Conservation (phyloP, 2,329 filamentous ascomycete genomes). For the Trichoderma atroviride region DNA sequence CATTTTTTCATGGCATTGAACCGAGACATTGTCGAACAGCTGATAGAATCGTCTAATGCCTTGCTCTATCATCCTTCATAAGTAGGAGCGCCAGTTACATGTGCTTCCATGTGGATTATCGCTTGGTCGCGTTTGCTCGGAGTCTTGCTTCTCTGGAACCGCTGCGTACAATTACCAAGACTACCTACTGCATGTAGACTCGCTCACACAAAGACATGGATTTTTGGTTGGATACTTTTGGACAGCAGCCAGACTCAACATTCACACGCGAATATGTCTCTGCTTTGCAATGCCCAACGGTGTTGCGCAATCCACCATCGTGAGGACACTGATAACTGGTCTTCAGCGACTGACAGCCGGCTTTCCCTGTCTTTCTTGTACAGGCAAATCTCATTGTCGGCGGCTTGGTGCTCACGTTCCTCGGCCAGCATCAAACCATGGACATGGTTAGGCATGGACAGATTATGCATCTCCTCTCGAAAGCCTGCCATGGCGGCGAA, state of each 20-base stretch:
- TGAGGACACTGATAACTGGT: background rate
- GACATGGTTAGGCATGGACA: background rate
- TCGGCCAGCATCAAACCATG: background rate
- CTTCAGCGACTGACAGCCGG: background rate
- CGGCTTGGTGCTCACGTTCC: background rate
- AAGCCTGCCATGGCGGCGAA: background rate
- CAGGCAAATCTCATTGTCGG: background rate
- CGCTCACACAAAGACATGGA: too few species aligned
- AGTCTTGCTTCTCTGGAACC: too few species aligned
- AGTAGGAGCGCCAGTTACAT: too few species aligned
- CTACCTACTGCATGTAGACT: too few species aligned
- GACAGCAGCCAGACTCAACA: background rate
- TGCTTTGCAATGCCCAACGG: background rate
- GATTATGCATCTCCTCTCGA: background rate
- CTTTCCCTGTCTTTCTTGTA: background rate
- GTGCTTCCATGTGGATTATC: too few species aligned
- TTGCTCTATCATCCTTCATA: too few species aligned
- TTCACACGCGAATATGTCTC: background rate
- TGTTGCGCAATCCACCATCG: background rate
- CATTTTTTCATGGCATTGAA: too few species aligned
- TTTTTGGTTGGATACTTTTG: too few species aligned
- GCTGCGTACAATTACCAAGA: too few species aligned
- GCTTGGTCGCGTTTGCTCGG: too few species aligned
- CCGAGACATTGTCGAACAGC: too few species aligned
- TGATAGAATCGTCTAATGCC: too few species aligned